A percentile compares a stretch with the other conserved stretches of the same genome.
phyloP scores from a whole-genome alignment of 495 filamentous ascomycete species.

The Copromyces sp. region DNA sequence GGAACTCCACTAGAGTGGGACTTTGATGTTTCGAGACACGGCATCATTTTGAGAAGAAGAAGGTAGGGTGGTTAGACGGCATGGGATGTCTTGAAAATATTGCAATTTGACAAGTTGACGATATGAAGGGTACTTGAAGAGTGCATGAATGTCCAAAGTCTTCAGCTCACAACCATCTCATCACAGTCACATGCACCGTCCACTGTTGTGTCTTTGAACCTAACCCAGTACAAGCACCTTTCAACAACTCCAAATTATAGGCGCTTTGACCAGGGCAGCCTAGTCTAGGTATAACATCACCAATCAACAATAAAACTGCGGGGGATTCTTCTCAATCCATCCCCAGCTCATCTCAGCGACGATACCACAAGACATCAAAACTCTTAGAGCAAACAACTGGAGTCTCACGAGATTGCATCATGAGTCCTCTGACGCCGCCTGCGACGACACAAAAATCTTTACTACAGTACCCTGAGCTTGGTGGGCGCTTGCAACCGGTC shows the following conservation, averaged over 20 bases:
- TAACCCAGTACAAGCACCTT: neutral
- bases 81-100: neutral
- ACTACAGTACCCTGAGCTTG: neutral
- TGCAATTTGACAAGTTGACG: neutral
- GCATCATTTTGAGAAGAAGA: neutral
- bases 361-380: neutral
- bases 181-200: neutral
- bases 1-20: neutral
- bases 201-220: neutral
- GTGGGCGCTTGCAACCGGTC: slow-evolving; percentile 16
- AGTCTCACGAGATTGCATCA: neutral
- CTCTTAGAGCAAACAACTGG: neutral
- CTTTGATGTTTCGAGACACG: neutral
- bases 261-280: neutral
- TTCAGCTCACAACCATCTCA: neutral
- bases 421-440: neutral
- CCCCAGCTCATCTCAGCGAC: neutral
- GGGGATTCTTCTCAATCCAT: neutral
- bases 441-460: neutral
- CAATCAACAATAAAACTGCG: neutral
- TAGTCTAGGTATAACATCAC: neutral
- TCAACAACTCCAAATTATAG: neutral
- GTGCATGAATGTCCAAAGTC: neutral
- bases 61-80: neutral
- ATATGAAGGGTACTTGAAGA: neutral